A percentile compares a stretch with the other conserved stretches of the same genome.
Conservation (phyloP, 1,139 yeast species). For the Lodderomyces jiufengensis region DNA sequence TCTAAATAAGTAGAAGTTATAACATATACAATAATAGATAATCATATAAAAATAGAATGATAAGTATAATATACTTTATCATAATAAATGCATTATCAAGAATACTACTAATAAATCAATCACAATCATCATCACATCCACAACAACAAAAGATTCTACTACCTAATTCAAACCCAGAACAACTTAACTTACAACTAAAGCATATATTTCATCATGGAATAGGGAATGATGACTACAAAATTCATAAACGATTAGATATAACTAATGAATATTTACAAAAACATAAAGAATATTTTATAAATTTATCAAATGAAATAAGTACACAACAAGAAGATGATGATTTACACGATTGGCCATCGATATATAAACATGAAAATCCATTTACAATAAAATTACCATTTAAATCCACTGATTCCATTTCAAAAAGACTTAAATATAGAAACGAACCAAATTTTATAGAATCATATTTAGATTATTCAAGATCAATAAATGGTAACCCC, state of each 20-base stretch:
- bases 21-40: too few species aligned
- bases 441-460: slow-evolving; percentile 62
- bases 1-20: too few species aligned
- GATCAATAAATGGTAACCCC: slow-evolving; percentile 43
- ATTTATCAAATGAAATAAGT: background rate
- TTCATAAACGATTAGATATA: slow-evolving; percentile 46
- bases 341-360: slow-evolving; percentile 42
- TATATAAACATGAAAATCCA: slow-evolving; percentile 36
- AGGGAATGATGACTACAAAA: slow-evolving; percentile 27
- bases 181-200: slow-evolving; percentile 25
- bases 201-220: slow-evolving; percentile 56
- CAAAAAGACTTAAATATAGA: slow-evolving; percentile 53
- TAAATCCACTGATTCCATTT: slow-evolving; percentile 18
- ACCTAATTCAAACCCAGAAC: too few species aligned
- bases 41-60: too few species aligned
- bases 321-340: slow-evolving; percentile 9
- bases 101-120: too few species aligned
- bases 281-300: slow-evolving; percentile 14
- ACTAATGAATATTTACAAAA: slow-evolving; percentile 33
- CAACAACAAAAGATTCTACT: too few species aligned
- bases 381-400: slow-evolving; percentile 38
- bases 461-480: slow-evolving; percentile 58
- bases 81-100: too few species aligned
- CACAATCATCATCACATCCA: too few species aligned
- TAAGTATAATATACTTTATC: too few species aligned